phyloP scores from a whole-genome alignment of 2,329 filamentous ascomycete species.

The Epichloe elymi region DNA sequence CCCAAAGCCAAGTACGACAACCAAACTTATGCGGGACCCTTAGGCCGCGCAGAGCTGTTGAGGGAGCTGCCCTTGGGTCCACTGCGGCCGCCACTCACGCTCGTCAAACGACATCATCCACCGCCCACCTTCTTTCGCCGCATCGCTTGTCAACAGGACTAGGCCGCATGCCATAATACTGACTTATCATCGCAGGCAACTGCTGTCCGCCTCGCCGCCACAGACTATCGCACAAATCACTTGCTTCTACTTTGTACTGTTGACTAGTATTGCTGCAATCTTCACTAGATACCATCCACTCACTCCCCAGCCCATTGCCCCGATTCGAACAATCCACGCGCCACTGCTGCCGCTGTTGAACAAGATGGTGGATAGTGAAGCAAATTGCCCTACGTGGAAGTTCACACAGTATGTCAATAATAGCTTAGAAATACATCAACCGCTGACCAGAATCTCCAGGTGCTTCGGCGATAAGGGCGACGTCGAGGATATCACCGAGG shows the following conservation, averaged over 20 bases:
- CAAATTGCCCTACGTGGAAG: constrained; percentile 95
- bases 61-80: constrained; percentile 11
- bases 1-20: constrained; percentile 1
- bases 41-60: constrained; percentile 3
- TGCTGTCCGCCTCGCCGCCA: constrained; percentile 1
- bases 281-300: neutral
- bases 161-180: constrained; percentile 6
- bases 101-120: constrained; percentile 16
- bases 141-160: constrained; percentile 10
- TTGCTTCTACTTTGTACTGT: neutral
- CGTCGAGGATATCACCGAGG: constrained; percentile 97
- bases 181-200: constrained; percentile 4
- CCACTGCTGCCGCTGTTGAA: constrained; percentile 17
- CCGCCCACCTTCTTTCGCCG: constrained; percentile 10
- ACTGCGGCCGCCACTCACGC: constrained; percentile 8
- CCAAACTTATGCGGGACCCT: neutral
- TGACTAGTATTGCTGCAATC: neutral
- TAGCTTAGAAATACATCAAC: constrained; percentile 7
- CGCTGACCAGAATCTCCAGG: constrained; percentile 35
- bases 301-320: neutral
- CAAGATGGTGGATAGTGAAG: constrained; percentile 95
- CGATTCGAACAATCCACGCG: constrained; percentile 10
- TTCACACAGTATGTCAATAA: constrained; percentile 78
- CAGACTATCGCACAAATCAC: constrained; percentile 1
- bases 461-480: constrained; percentile 99